These are phyloP conservation scores for Lactarius sanguifluus DNA, from an alignment of 768 basidiomycete species.

Conservation along the genomic window DNA sequence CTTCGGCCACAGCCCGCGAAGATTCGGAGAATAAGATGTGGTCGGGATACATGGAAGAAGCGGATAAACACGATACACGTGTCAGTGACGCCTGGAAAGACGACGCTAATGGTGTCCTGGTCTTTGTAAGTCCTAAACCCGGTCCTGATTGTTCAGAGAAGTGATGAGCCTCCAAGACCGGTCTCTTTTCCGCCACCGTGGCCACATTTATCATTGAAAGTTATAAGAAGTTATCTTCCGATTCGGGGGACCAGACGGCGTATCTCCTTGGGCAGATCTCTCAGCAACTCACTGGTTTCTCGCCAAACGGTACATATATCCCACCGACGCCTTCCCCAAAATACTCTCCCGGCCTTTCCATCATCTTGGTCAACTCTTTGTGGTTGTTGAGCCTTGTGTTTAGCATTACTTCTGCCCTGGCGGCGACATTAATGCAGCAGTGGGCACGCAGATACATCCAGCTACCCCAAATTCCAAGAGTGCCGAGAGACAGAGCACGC, in stretches of 20 bases:
- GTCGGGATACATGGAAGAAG: constrained; percentile 15
- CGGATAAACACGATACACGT: constrained; percentile 6
- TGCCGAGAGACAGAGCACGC: constrained; percentile 4
- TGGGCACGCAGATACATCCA: constrained; percentile 23
- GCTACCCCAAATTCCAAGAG: constrained; percentile 1
- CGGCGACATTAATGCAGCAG: constrained; percentile 22
- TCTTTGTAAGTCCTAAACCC: constrained; percentile 22
- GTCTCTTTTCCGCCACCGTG: constrained; percentile 31
- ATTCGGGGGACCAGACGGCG: constrained; percentile 5
- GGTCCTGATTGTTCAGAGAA: too few relatives aligned
- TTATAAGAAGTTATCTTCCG: constrained; percentile 26
- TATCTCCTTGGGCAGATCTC: constrained; percentile 20
- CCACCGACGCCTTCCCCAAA: not conserved
- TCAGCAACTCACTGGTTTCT: constrained; percentile 9
- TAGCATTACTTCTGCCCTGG: constrained; percentile 19
- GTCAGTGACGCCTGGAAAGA: constrained; percentile 11
- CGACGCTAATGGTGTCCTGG: constrained; percentile 20
- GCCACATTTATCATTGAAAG: constrained; percentile 30
- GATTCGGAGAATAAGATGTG: constrained; percentile 22
- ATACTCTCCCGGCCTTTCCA: not conserved
- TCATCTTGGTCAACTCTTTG: constrained; percentile 21
- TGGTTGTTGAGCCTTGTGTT: constrained; percentile 22
- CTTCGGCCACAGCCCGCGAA: not conserved
- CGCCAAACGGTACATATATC: constrained; percentile 9
- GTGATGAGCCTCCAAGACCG: constrained; percentile 26